Percentiles rank a stretch among this genome's conserved stretches.
These are phyloP conservation scores for Pyrus betulifolia DNA, from an alignment of 306 rosid species.

Conservation along the genomic window DNA sequence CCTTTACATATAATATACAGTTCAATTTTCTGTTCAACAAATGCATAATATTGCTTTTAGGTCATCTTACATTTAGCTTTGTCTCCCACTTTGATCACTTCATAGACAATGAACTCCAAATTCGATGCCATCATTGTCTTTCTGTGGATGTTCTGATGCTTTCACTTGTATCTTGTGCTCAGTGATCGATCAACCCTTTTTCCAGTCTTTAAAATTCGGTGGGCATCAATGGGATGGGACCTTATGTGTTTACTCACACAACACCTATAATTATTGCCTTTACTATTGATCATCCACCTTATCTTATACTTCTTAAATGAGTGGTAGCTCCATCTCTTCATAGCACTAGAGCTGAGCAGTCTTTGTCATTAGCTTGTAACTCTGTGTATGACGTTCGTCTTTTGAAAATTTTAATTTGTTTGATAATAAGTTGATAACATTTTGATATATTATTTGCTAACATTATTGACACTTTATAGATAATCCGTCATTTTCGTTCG, in stretches of 20 bases:
- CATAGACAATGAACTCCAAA: not conserved
- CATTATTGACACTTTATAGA: too few species aligned
- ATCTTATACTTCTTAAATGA: not conserved
- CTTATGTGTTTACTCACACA: not conserved
- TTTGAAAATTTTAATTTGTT: not conserved
- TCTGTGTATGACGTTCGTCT: not conserved
- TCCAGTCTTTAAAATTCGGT: not conserved
- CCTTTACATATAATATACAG: not conserved
- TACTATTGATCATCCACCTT: not conserved
- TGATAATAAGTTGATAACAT: not conserved
- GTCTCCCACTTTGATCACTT: not conserved
- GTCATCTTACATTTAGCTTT: not conserved
- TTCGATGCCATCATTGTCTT: not conserved
- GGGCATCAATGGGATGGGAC: constrained; percentile 1
- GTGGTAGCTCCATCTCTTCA: constrained; percentile 1
- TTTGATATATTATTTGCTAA: too few species aligned
- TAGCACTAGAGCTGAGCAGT: not conserved
- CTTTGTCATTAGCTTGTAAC: not conserved
- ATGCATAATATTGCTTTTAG: not conserved
- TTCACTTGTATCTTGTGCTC: constrained; percentile 9
- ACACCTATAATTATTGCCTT: not conserved
- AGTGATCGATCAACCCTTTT: not conserved
- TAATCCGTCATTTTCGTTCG: too few species aligned
- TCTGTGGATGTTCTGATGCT: not conserved
- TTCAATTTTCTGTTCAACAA: not conserved